Evolutionary conservation across 768 basidiomycete genomes (phyloP), one percentile per base, ranked within the genome.

Genomic region (Neoboletus magnificus): DNA sequence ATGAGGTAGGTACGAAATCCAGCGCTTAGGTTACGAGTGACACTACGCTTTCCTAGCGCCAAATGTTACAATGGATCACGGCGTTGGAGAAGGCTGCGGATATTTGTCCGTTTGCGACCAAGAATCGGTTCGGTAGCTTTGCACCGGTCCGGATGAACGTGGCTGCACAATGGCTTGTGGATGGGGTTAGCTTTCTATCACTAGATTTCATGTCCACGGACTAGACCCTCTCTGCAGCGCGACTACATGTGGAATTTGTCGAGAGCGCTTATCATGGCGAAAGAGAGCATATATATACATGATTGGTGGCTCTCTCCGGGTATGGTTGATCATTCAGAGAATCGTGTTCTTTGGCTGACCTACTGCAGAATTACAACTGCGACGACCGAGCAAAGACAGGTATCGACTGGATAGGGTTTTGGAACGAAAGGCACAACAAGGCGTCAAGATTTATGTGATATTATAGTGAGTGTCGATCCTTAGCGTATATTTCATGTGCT

Each of bases 211-310:
- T 59, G 39, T 55, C 10, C 4, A 55, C 48, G 50, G 16, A 45
- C 51, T 50, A 23, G 37, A 36, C 50, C 15, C 59, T 50, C 49
- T 56, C n/a, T 29, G 16, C 56, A 95, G 90, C 86, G 96, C 12
- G 96, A 99, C 70, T 99, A 99, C 67, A 96, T 93, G 73, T 99
- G 96, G 97, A 96, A 95, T 66, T 75, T 99, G 23, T 92, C 91
- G 23, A 82, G 92, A 39, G 96, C 96, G 0, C 87, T 99, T 45
- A 77, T 91, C 25, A 80, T 97, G 62, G 96, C 96, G 1, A 87
- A 86, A 68, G 87, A 93, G 64, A 79, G 75, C 43, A 93, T 97
- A 52, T 95, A 93, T 67, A 97, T 98, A 36, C 97, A 98, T 67
- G 96, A 96, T 72, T 98, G 96, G 96, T 98, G 96, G 97, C 75